phyloP scores from a whole-genome alignment of 768 basidiomycete genomes.

The Plicaturopsis crispa region DNA sequence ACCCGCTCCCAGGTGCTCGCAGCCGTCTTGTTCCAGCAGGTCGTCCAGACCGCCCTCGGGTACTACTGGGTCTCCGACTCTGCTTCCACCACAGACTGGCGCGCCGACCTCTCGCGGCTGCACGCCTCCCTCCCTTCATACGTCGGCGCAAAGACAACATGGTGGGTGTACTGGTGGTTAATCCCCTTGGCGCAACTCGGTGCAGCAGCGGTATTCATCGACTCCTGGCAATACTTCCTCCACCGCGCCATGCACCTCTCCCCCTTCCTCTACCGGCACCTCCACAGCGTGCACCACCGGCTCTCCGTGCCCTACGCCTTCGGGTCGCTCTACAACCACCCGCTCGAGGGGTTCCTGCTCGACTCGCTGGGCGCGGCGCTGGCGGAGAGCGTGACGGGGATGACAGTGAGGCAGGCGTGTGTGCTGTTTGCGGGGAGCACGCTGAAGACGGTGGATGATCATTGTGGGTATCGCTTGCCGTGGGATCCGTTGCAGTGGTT shows the following conservation, averaged over 20 bases:
- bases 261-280: conserved; percentile 82
- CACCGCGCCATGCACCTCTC: conserved; percentile 90
- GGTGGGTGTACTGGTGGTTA: conserved; percentile 97
- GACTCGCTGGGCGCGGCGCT: conserved; percentile 77
- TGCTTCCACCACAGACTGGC: conserved; percentile 22
- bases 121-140: too few relatives aligned
- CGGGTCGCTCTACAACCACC: conserved; percentile 96
- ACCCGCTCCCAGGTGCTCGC: conserved; percentile 63
- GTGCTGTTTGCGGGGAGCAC: conserved; percentile 80
- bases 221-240: conserved; percentile 97
- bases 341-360: conserved; percentile 86
- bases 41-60: conserved; percentile 75
- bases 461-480: conserved; percentile 85
- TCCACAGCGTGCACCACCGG: conserved; percentile 93
- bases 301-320: conserved; percentile 97
- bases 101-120: too few relatives aligned
- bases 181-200: conserved; percentile 70
- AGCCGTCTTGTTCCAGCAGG: conserved; percentile 83
- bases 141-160: too few relatives aligned
- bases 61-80: conserved; percentile 55
- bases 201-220: conserved; percentile 82
- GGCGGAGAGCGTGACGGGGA: conserved; percentile 59
- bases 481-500: conserved; percentile 89
- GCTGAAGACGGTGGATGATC: conserved; percentile 92
- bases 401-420: conserved; percentile 78